Evolutionary conservation across 805 yeast genomes (phyloP).

Genomic region (Wickerhamomyces sydowiorum): DNA sequence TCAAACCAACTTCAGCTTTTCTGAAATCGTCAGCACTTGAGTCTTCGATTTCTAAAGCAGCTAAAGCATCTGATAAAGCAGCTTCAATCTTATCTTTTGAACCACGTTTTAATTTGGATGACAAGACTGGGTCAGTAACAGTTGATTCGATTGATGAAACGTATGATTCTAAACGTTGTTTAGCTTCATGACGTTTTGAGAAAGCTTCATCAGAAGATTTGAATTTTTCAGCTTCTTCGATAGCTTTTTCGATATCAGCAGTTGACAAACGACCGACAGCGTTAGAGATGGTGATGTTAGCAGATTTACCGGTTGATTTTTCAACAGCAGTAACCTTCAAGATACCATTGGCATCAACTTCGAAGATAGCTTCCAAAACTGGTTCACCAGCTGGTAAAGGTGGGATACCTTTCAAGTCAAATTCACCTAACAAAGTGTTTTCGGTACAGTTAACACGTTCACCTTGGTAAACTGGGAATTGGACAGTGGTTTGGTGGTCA

Average conservation of each 20-base stretch:
- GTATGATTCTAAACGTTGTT: constrained; percentile 98
- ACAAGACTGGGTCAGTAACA: constrained; percentile 96
- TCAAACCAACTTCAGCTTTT: constrained; percentile 98
- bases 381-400: constrained; percentile 99
- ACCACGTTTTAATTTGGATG: constrained; percentile 96
- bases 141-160: constrained; percentile 93
- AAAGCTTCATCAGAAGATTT: constrained; percentile 98
- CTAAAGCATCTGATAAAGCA: constrained; percentile 97
- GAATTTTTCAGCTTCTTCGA: constrained; percentile 97
- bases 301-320: constrained; percentile 97
- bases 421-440: constrained; percentile 97
- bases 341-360: constrained; percentile 99
- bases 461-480: constrained; percentile 99
- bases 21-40: constrained; percentile 95
- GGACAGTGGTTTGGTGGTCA: constrained; percentile 98
- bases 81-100: constrained; percentile 96
- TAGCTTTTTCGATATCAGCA: constrained; percentile 97
- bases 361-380: constrained; percentile 97
- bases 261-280: constrained; percentile 97
- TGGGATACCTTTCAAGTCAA: constrained; percentile 96
- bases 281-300: constrained; percentile 98
- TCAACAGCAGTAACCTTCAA: constrained; percentile 98
- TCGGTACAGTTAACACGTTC: constrained; percentile 98
- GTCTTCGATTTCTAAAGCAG: constrained; percentile 96
- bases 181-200: constrained; percentile 99